Evolutionary conservation across 352 stramenopile species (phyloP), one percentile per base, ranked within the genome.

Genomic region (Pythium sukuiense): DNA sequence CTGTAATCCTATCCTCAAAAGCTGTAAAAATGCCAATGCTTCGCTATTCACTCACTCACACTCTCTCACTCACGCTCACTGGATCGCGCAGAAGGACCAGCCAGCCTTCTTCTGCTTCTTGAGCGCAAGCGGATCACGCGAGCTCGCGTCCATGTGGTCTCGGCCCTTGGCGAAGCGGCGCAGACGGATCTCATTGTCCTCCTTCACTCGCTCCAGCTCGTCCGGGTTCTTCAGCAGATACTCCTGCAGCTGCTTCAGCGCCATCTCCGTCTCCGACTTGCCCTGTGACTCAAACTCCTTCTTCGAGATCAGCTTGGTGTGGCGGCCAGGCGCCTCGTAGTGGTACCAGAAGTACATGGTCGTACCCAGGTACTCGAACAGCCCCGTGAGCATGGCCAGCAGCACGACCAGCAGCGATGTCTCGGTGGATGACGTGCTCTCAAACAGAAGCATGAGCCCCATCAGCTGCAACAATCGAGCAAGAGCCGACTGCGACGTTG

Each of bases 321-420:
- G 83, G 7, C 76, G 79, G 11, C 86, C 86, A 6, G 76, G 76
- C 55, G 71, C 80, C 69, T 94, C 86, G 20, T 86, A 92, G 59
- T 92, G 81, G 61, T 93, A 95, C 86, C 86, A 95, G 54, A 88
- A 95, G 76, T 89, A 95, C 39, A 80, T 69, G 7, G 81, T 77
- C 12, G 74, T 85, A 59, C 69, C 80, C 53, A 95, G 72, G 56
- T 89, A 85, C 67, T 93, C 74, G 55, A 95, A 90, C 9, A 92
- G 55, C 14, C 83, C 80, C 61, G 78, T 90, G 43, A 92, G 69
- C 18, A 85, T 81, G 37, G 88, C 83, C 1, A 93, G 50, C 43
- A 90, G 56, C n/a, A 95, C 76, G 37, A 93, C 59, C 20, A 95
- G 24, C 37, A 90, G 70, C 33, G 86, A 95, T 16, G 81, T 69